Base-by-base conservation (phyloP, 345 rosid species). In the Citrus unshiu region DNA sequence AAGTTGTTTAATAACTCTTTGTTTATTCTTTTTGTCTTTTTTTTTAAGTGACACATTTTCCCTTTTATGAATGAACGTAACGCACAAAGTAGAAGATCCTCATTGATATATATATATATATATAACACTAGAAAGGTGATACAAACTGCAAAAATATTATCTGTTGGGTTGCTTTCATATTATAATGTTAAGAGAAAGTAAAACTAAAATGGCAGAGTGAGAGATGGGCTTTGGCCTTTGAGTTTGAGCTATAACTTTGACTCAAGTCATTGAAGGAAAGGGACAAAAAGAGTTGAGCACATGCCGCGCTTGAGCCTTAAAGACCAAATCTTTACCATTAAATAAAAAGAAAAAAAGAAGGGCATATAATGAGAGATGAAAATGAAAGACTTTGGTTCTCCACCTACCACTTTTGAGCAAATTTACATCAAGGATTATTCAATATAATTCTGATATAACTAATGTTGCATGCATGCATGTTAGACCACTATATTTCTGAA, bases 231-330 rank as follows among this genome's bases (percentile, higher is more conserved):
- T 79, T 68, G 66, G 68, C 40, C 9, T 18, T 59, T 56, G 69
- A 79, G 74, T 18, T 67, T 56, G 69, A 79, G 74, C 61, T 8
- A 8, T 27, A 19, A 40, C 54, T 29, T 32, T 74, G 78, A 73
- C 74, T 43, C 64, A 59, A 68, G 74, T 46, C n/a, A 65, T 9
- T 22, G 9, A 49, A 22, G 65, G 82, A 74, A 60, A 79, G 60
- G n/a, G 78, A 66, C 77, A 64, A 58, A 72, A 29, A 24, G n/a
- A 34, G 35, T 3, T 9, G 14, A n/a, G 14, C 32, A 27, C 21
- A 30, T 12, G 51, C 29, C 2, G 29, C 46, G 51, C 46, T 9
- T 9, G 2, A 40, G 46, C 46, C 46, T 40, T 9, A 40, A 9
- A 40, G 46, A 40, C 46, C 46, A 9, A 40, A 9, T 40, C 46